A percentile compares a stretch with the other conserved stretches of the same genome.
Evolutionary conservation across 202 grass and related monocot species (phyloP).

Genomic region (Carex sylvatica): DNA sequence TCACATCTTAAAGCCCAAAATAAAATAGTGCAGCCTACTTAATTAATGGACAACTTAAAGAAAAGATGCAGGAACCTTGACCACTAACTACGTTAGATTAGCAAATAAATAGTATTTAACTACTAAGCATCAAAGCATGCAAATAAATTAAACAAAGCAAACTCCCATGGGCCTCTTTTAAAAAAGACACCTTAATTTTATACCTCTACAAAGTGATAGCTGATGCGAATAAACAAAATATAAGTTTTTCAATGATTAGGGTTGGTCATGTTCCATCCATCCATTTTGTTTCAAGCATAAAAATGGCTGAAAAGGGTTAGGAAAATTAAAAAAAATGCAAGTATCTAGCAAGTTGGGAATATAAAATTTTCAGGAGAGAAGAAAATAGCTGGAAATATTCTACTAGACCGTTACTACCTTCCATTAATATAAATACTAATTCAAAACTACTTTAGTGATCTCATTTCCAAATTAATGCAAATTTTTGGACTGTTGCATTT

Average conservation of each 20-base stretch:
- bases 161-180: constrained; percentile 11
- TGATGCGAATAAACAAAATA: constrained; percentile 6
- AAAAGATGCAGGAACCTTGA: constrained; percentile 15
- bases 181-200: constrained; percentile 14
- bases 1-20: not conserved
- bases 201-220: not conserved
- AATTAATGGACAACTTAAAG: not conserved
- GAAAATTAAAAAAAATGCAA: constrained; percentile 15
- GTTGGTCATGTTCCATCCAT: constrained; percentile 17
- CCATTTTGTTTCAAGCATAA: constrained; percentile 17
- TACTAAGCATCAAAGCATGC: constrained; percentile 5
- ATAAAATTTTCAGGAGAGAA: not conserved
- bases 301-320: not conserved
- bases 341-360: constrained; percentile 20
- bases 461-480: not conserved
- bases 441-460: not conserved
- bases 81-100: not conserved
- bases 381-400: not conserved
- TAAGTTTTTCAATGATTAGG: constrained; percentile 17
- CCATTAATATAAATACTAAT: not conserved
- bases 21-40: not conserved
- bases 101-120: constrained; percentile 18
- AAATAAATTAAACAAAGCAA: constrained; percentile 10
- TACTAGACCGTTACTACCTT: not conserved
- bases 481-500: not conserved